These are phyloP conservation scores for Vanilla planifolia DNA, from an alignment of 106 monocot species.

Conservation along the genomic window DNA sequence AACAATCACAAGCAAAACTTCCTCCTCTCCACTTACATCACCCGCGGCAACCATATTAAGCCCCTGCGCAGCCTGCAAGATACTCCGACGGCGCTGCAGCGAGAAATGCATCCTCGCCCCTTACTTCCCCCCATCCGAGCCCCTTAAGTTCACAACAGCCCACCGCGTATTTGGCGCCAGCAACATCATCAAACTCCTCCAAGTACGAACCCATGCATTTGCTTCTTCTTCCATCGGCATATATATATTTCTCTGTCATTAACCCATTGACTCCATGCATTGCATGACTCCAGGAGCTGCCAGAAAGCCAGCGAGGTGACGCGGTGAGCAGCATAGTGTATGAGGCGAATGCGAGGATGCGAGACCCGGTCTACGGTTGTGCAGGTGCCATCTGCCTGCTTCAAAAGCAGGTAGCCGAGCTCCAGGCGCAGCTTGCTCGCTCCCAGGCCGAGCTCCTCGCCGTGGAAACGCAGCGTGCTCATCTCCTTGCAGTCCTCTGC, in stretches of 20 bases:
- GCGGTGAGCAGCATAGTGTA: conserved; percentile 64
- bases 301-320: conserved; percentile 42
- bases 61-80: conserved; percentile 26
- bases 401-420: conserved; percentile 44
- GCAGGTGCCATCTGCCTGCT: conserved; percentile 45
- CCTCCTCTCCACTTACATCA: too few relatives aligned
- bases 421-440: conserved; percentile 45
- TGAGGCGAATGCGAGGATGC: conserved; percentile 40
- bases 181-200: conserved; percentile 18
- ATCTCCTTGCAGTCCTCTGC: conserved; percentile 28
- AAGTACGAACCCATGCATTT: neutral
- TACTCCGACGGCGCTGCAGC: conserved; percentile 17
- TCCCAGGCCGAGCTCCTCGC: conserved; percentile 31
- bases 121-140: conserved; percentile 20
- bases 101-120: conserved; percentile 16
- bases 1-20: too few relatives aligned
- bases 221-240: neutral
- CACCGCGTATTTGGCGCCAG: conserved; percentile 24
- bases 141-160: conserved; percentile 16
- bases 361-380: conserved; percentile 51
- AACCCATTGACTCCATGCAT: too few relatives aligned
- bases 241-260: neutral
- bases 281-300: conserved; percentile 62
- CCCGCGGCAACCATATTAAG: too few relatives aligned
- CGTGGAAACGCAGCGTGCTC: conserved; percentile 25